These are phyloP conservation scores for Melocanna baccifera DNA, from an alignment of 176 grass and related monocot species.

Conservation along the genomic window DNA sequence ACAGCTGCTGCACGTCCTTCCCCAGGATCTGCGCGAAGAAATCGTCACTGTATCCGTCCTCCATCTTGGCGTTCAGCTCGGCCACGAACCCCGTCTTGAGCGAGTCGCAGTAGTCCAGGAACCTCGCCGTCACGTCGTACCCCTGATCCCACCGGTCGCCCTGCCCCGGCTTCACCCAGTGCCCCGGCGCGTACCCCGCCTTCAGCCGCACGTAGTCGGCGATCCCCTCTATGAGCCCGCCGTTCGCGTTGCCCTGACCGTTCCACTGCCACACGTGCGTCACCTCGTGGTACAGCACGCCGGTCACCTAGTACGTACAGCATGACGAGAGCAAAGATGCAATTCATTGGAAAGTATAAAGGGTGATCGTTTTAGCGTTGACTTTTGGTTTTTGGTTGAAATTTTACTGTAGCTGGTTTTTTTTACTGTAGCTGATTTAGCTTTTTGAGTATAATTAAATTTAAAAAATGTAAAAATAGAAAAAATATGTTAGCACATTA, in stretches of 20 bases:
- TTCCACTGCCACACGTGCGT: slow-evolving; percentile 76
- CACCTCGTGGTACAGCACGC: slow-evolving; percentile 69
- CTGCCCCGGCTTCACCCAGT: slow-evolving; percentile 55
- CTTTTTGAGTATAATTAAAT: too few relatives aligned
- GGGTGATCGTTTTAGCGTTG: too few relatives aligned
- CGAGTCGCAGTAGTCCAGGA: slow-evolving; percentile 54
- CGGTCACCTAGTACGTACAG: slow-evolving; percentile 22
- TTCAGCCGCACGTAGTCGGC: slow-evolving; percentile 71
- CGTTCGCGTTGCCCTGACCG: too few relatives aligned
- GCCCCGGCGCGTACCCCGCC: slow-evolving; percentile 33
- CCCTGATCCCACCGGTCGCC: slow-evolving; percentile 59
- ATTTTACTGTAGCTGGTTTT: too few relatives aligned
- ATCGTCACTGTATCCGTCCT: slow-evolving; percentile 31
- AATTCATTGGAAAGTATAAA: neutral
- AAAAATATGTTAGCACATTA: too few relatives aligned
- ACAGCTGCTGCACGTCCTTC: slow-evolving; percentile 50
- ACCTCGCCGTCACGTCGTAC: slow-evolving; percentile 59
- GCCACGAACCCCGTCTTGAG: slow-evolving; percentile 47
- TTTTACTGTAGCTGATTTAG: too few relatives aligned
- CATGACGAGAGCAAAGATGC: neutral
- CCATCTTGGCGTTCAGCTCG: slow-evolving; percentile 53
- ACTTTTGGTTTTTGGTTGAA: too few relatives aligned
- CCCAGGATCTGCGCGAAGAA: slow-evolving; percentile 47
- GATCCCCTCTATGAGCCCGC: slow-evolving; percentile 40
- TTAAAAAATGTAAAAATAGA: too few relatives aligned